phyloP scores from a whole-genome alignment of 768 basidiomycete species.

The Lactarius pseudohatsudake region DNA sequence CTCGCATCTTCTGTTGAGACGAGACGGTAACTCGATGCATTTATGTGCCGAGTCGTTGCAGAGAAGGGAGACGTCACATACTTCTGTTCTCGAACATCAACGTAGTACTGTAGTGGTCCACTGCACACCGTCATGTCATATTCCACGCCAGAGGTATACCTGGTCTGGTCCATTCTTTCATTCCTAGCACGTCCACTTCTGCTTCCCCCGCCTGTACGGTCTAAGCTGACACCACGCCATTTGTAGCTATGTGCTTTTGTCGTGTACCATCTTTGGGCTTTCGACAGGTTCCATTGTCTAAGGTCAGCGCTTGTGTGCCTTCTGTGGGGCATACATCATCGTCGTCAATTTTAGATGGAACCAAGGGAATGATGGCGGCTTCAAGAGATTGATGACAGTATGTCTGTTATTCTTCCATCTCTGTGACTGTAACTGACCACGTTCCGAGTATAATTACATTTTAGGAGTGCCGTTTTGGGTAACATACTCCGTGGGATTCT shows the following conservation, averaged over 20 bases:
- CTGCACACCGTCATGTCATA: slow-evolving; percentile 51
- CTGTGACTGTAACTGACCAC: not conserved
- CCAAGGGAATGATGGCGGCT: slow-evolving; percentile 64
- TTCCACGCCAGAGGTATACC: slow-evolving; percentile 55
- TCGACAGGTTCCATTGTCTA: slow-evolving; percentile 73
- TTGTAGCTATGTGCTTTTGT: slow-evolving; percentile 59
- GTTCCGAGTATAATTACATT: slow-evolving; percentile 66
- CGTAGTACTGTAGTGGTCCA: not conserved
- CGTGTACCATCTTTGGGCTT: slow-evolving; percentile 72
- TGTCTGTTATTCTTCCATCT: slow-evolving; percentile 29
- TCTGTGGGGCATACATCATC: not conserved
- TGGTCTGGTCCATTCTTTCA: slow-evolving; percentile 62
- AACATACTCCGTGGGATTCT: slow-evolving; percentile 59
- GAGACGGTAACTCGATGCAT: not conserved
- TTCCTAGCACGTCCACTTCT: slow-evolving; percentile 43
- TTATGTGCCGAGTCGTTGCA: not conserved
- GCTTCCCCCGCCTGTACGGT: not conserved
- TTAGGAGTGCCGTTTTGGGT: slow-evolving; percentile 58
- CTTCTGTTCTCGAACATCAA: not conserved
- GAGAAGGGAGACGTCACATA: not conserved
- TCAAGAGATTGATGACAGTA: slow-evolving; percentile 85
- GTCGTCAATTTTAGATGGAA: slow-evolving; percentile 55
- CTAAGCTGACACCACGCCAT: not conserved
- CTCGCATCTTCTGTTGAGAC: not conserved
- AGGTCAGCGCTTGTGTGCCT: slow-evolving; percentile 42